Conservation (phyloP, 2,329 filamentous ascomycete species). For the Cadophora sp. region DNA sequence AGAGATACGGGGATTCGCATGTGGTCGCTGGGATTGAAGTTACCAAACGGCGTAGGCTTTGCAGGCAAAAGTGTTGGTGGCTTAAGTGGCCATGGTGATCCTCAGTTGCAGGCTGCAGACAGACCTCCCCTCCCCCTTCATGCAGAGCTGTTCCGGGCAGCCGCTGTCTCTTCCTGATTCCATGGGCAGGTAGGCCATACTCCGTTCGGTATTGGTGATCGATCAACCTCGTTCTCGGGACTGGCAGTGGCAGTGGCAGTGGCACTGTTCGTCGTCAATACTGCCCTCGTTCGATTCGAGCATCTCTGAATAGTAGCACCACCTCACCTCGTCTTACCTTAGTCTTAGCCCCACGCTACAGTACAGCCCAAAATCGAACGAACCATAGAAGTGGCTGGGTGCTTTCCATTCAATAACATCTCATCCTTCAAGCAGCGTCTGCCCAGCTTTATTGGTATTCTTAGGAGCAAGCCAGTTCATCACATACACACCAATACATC, state of each 20-base stretch:
- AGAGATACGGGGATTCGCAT: conserved; percentile 20
- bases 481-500: background rate
- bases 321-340: too few relatives aligned
- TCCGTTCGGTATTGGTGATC: background rate
- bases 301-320: background rate
- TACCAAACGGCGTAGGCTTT: conserved; percentile 17
- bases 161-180: too few relatives aligned
- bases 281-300: conserved; percentile 8
- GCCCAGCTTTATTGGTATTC: conserved; percentile 14
- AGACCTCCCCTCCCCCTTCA: too few relatives aligned
- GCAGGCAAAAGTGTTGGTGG: conserved; percentile 15
- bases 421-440: conserved; percentile 10
- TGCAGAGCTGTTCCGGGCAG: background rate
- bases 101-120: conserved; percentile 1
- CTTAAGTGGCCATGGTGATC: conserved; percentile 13
- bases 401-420: background rate
- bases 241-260: background rate
- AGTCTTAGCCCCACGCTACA: too few relatives aligned
- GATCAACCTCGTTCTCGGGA: conserved; percentile 9
- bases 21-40: conserved; percentile 26
- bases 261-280: background rate
- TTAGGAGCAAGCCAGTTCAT: conserved; percentile 7
- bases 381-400: background rate
- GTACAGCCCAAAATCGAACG: conserved; percentile 2
- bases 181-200: too few relatives aligned